Conservation (phyloP, 768 basidiomycete genomes). For the Gloeophyllum trabeum region DNA sequence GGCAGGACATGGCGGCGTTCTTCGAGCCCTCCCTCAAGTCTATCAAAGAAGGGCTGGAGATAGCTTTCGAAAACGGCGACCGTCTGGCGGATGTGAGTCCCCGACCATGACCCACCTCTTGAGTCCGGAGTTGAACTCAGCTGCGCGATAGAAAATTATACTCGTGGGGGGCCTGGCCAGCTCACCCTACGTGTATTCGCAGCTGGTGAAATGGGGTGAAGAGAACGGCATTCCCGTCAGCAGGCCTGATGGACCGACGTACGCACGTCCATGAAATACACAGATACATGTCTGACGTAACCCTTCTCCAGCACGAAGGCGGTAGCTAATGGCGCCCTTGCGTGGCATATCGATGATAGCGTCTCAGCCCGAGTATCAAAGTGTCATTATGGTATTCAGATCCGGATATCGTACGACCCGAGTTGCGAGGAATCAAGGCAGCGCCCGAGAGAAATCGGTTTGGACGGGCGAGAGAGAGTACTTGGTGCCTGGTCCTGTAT, state of each 20-base stretch:
- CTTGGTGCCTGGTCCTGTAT: constrained; percentile 12
- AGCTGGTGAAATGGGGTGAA: constrained; percentile 13
- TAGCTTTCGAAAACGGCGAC: constrained; percentile 12
- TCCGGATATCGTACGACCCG: constrained; percentile 6
- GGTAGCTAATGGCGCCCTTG: constrained; percentile 18
- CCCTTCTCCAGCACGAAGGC: constrained; percentile 13
- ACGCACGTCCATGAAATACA: not conserved
- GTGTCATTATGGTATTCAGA: constrained; percentile 14
- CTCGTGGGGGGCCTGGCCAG: constrained; percentile 19
- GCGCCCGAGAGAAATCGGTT: constrained; percentile 1
- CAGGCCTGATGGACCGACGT: constrained; percentile 11
- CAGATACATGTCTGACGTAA: not conserved
- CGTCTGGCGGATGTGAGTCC: constrained; percentile 9
- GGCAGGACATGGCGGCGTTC: constrained; percentile 10
- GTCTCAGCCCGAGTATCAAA: constrained; percentile 15
- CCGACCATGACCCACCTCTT: not conserved
- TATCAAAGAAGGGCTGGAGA: constrained; percentile 10
- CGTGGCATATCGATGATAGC: constrained; percentile 18
- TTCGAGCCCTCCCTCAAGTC: constrained; percentile 8
- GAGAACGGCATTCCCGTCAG: constrained; percentile 13
- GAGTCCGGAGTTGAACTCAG: not conserved
- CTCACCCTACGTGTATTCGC: constrained; percentile 15
- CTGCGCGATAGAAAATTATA: constrained; percentile 15
- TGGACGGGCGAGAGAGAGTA: constrained; percentile 2
- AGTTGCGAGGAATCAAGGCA: constrained; percentile 6